Base-by-base conservation (phyloP, 768 basidiomycete species). In the Suillus alpinus region DNA sequence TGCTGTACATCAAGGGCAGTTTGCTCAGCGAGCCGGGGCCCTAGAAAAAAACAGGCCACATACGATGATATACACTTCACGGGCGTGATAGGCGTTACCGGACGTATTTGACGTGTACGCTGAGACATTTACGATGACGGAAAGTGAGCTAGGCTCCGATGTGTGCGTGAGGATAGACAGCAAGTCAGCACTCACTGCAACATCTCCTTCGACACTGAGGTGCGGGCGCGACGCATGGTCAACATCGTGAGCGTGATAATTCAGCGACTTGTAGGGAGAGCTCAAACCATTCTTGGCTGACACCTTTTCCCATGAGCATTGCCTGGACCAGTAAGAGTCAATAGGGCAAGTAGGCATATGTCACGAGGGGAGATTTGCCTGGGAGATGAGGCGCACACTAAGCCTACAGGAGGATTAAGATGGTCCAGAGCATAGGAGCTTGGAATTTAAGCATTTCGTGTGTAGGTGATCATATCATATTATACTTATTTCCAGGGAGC, bases 401-500 rank as follows among this genome's bases (percentile, higher is more conserved):
- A 26, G 62, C 63, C 59, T 59, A 58, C 66, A 65, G 63, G 64
- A 69, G 68, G 62, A 66, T 65, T 64, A 66, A 67, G 66, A 72
- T 72, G 65, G 51, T 72, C 57, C 65, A 71, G 66, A 64, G 73
- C 51, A 65, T 72, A 72, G 67, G 70, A 75, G 72, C 70, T 59
- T 72, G 69, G 72, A 71, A 73, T 75, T 74, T 74, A 74, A 71
- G 68, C 71, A 65, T 66, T 60, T 67, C 69, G 66, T 75, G 72
- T 69, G 71, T 74, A 71, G 63, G 68, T 66, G 69, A 71, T 67
- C 67, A 66, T 62, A 75, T 71, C 57, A 67, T 73, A 71, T 75
- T 74, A 69, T 71, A 74, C 73, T 70, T 67, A 75, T 73, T 73
- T 75, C 72, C 70, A 74, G 72, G 70, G 73, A 72, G 74, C 73